These are phyloP conservation scores for Fusarium temperatum DNA, from an alignment of 2,329 filamentous ascomycete species.

Conservation along the genomic window DNA sequence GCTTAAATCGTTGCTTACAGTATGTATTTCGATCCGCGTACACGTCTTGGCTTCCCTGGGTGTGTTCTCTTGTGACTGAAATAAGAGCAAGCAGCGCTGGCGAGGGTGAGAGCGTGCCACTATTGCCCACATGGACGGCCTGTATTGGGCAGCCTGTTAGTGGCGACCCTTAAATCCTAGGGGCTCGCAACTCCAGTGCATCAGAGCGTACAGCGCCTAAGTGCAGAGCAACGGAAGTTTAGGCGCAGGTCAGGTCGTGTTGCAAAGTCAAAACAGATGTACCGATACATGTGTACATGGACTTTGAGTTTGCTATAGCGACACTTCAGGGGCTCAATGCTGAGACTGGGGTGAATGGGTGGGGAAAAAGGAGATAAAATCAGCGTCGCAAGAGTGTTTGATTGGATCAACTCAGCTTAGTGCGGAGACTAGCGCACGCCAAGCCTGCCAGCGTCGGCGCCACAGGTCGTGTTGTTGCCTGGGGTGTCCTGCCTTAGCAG, in stretches of 20 bases:
- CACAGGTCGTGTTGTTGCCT: constrained; percentile 57
- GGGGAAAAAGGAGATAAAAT: constrained; percentile 53
- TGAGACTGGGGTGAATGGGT: constrained; percentile 46
- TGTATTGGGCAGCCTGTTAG: constrained; percentile 20
- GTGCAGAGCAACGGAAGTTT: neutral
- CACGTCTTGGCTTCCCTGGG: neutral
- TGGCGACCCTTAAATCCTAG: constrained; percentile 29
- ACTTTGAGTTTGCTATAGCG: constrained; percentile 44
- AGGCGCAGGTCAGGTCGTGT: constrained; percentile 9
- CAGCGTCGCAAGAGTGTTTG: constrained; percentile 40
- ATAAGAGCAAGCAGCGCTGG: neutral
- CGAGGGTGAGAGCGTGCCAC: neutral
- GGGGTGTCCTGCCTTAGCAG: constrained; percentile 51
- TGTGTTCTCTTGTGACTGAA: neutral
- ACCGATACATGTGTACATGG: constrained; percentile 30
- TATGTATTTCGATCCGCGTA: neutral
- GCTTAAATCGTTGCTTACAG: neutral
- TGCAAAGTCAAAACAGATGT: constrained; percentile 6
- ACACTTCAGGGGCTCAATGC: constrained; percentile 53
- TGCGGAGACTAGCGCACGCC: constrained; percentile 48
- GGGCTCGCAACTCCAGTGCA: constrained; percentile 13
- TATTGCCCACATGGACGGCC: constrained; percentile 1
- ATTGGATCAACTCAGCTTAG: constrained; percentile 52
- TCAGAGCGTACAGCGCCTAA: neutral
- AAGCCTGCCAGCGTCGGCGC: constrained; percentile 53